Conservation (phyloP, 768 basidiomycete genomes). For the Phaffia australis region DNA sequence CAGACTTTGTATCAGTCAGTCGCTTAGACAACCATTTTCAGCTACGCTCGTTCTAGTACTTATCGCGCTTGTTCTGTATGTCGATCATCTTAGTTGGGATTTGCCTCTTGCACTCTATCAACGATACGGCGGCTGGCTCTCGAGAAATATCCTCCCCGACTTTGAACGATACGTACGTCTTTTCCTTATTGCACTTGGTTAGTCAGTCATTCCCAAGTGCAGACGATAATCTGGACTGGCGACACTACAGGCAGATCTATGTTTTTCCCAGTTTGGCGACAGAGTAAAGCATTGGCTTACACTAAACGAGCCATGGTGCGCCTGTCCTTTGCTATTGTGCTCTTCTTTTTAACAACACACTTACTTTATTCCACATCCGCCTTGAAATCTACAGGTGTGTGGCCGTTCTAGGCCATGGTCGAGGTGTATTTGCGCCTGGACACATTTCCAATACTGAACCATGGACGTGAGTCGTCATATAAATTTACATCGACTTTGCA, state of each 20-base stretch:
- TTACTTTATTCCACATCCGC: no score
- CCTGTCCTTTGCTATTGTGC: neutral
- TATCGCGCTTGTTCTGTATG: neutral
- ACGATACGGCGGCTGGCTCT: slow-evolving; percentile 64
- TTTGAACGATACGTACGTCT: slow-evolving; percentile 51
- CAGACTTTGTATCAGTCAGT: no score
- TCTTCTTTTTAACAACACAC: neutral
- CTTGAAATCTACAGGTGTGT: slow-evolving; percentile 43
- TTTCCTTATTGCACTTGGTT: no score
- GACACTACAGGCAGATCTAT: no score
- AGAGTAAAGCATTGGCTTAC: slow-evolving; percentile 65
- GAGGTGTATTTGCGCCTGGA: slow-evolving; percentile 61
- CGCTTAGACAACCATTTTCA: slow-evolving; percentile 35
- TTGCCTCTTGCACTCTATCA: slow-evolving; percentile 63
- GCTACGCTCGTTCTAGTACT: neutral
- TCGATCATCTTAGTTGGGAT: slow-evolving; percentile 47
- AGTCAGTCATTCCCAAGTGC: slow-evolving; percentile 27
- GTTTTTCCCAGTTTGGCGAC: slow-evolving; percentile 64
- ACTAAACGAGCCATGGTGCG: slow-evolving; percentile 54
- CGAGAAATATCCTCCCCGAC: slow-evolving; percentile 60
- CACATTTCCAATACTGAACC: slow-evolving; percentile 47
- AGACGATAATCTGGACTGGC: no score
- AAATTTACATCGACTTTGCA: no score
- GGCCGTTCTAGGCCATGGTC: slow-evolving; percentile 58
- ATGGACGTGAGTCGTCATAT: slow-evolving; percentile 1